Conservation (phyloP, 208 protist species). For the Acanthamoeba triangularis region DNA sequence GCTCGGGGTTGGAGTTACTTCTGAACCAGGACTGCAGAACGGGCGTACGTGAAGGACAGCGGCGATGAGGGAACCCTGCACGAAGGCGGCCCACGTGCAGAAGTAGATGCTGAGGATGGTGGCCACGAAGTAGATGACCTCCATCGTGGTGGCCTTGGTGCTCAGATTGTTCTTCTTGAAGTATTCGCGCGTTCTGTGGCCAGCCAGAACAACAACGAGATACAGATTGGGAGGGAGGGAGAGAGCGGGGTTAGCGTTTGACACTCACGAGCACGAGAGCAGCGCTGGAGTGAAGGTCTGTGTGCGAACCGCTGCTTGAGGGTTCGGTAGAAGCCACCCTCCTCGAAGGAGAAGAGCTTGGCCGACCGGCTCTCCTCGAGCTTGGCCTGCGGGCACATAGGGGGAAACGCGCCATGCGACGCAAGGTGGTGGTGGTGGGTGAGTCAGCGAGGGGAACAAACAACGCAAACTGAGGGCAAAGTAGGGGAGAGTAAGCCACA, state of each 20-base stretch:
- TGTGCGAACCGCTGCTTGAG: slow-evolving; percentile 65
- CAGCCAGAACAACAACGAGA: neutral
- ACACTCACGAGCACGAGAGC: neutral
- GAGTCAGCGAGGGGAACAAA: neutral
- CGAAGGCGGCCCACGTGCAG: slow-evolving; percentile 75
- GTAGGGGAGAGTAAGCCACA: neutral
- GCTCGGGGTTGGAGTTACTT: neutral
- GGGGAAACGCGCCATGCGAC: neutral
- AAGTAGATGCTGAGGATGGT: slow-evolving; percentile 75
- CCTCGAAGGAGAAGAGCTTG: slow-evolving; percentile 81
- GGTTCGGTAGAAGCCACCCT: slow-evolving; percentile 82
- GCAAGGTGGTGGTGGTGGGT: neutral
- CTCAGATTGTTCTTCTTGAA: slow-evolving; percentile 80
- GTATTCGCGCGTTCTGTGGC: slow-evolving; percentile 69
- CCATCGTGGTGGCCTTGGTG: slow-evolving; percentile 73
- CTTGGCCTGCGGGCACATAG: neutral
- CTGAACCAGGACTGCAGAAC: neutral
- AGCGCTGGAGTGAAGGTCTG: neutral
- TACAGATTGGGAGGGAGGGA: neutral
- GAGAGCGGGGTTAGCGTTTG: too few species aligned
- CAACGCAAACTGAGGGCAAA: too few species aligned
- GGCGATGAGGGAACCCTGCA: slow-evolving; percentile 75
- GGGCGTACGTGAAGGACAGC: slow-evolving; percentile 51
- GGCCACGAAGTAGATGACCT: slow-evolving; percentile 70
- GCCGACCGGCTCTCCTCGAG: slow-evolving; percentile 38